Percentiles rank a stretch among this genome's conserved stretches.
These are phyloP conservation scores for Schizosaccharomyces octosporus DNA, from an alignment of 805 yeast genomes.

Conservation along the genomic window DNA sequence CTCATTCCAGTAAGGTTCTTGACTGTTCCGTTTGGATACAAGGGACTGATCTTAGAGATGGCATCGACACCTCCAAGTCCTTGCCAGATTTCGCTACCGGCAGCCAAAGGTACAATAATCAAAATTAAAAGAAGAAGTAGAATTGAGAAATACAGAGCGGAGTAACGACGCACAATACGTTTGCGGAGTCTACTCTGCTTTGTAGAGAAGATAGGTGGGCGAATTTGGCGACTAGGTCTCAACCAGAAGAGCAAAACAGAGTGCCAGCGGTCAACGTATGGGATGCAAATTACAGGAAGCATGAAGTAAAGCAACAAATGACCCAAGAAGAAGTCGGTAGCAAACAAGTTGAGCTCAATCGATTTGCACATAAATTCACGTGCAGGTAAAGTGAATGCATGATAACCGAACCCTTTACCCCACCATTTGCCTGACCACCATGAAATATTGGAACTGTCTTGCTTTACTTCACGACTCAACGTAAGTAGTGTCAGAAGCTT, in stretches of 20 bases:
- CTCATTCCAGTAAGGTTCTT: not conserved
- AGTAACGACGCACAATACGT: conserved; percentile 91
- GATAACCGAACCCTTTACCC: conserved; percentile 75
- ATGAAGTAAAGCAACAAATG: conserved; percentile 71
- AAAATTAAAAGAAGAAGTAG: conserved; percentile 46
- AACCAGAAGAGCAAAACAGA: conserved; percentile 97
- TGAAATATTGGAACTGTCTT: conserved; percentile 84
- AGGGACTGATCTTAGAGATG: not conserved
- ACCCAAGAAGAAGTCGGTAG: conserved; percentile 88
- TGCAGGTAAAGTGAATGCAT: conserved; percentile 83
- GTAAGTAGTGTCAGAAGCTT: conserved; percentile 53
- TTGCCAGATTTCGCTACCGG: not conserved
- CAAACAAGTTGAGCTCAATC: conserved; percentile 82
- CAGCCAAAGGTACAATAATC: conserved; percentile 82
- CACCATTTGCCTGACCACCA: conserved; percentile 99
- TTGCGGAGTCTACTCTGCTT: conserved; percentile 89
- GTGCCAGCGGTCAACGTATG: conserved; percentile 89
- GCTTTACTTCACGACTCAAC: conserved; percentile 87
- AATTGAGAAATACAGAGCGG: conserved; percentile 50
- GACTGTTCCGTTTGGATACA: not conserved
- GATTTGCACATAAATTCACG: conserved; percentile 89
- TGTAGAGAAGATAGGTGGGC: conserved; percentile 91
- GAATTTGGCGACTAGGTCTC: conserved; percentile 84
- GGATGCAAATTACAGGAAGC: conserved; percentile 64
- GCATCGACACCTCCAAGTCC: not conserved